These are phyloP conservation scores for Epichloe hybrida DNA, from an alignment of 2,329 filamentous ascomycete species.

Conservation along the genomic window DNA sequence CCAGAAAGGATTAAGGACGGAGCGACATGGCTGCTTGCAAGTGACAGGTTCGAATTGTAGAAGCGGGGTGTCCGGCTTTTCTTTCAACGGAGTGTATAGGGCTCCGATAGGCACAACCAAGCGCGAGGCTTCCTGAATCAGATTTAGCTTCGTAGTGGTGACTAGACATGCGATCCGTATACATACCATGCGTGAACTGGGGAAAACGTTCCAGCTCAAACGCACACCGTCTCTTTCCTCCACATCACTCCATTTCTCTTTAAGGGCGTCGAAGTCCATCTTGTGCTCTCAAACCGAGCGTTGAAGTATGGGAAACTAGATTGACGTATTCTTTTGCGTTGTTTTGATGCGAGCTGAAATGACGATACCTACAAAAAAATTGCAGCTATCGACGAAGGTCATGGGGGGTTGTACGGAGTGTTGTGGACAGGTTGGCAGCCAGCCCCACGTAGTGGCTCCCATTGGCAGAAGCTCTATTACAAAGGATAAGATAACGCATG, in stretches of 20 bases:
- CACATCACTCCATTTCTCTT: constrained; percentile 92
- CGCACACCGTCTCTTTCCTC: constrained; percentile 94
- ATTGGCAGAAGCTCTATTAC: neutral
- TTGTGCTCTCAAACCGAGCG: neutral
- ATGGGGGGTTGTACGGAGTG: neutral
- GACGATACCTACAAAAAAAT: neutral
- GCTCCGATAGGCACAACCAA: constrained; percentile 93
- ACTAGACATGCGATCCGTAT: neutral
- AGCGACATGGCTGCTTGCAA: constrained; percentile 91
- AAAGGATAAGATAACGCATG: neutral
- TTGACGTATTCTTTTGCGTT: neutral
- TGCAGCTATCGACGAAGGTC: neutral
- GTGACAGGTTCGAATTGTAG: constrained; percentile 93
- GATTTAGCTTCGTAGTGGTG: neutral
- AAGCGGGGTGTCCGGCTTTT: constrained; percentile 78
- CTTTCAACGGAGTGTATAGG: constrained; percentile 89
- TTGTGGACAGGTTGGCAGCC: neutral
- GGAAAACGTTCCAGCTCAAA: constrained; percentile 97
- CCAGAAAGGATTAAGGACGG: constrained; percentile 95
- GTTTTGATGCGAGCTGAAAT: neutral
- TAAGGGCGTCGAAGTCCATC: constrained; percentile 89
- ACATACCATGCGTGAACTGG: constrained; percentile 87
- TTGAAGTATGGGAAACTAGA: neutral
- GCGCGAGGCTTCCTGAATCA: constrained; percentile 68
- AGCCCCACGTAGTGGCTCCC: neutral